Evolutionary conservation across 2,329 filamentous ascomycete genomes (phyloP).

Genomic region (Scedosporium boydii): DNA sequence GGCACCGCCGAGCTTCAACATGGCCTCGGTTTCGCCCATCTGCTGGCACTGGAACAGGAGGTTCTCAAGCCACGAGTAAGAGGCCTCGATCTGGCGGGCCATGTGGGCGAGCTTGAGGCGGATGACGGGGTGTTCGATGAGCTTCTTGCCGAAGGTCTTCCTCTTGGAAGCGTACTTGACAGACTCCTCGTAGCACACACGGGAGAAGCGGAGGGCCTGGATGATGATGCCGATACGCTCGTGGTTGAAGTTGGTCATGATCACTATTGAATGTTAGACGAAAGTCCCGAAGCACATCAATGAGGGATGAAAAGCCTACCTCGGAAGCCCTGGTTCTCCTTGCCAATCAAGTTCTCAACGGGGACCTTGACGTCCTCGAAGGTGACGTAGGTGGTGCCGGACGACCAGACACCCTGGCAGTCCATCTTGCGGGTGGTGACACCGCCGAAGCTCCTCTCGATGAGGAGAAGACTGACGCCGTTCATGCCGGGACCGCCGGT

Average conservation of each 20-base stretch:
- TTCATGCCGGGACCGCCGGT: constrained; percentile 88
- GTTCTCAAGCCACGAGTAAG: constrained; percentile 95
- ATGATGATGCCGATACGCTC: constrained; percentile 98
- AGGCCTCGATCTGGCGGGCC: constrained; percentile 94
- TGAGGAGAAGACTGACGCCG: constrained; percentile 80
- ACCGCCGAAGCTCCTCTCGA: constrained; percentile 75
- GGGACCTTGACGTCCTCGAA: constrained; percentile 99
- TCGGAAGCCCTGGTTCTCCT: constrained; percentile 96
- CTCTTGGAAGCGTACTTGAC: constrained; percentile 98
- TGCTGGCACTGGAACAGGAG: constrained; percentile 85
- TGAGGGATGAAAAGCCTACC: constrained; percentile 3
- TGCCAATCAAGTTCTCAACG: constrained; percentile 96
- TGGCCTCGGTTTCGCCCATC: constrained; percentile 92
- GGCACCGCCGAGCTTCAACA: constrained; percentile 88
- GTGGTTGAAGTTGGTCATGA: constrained; percentile 99
- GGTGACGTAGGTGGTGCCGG: constrained; percentile 92
- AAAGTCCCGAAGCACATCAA: neutral
- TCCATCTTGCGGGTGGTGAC: constrained; percentile 95
- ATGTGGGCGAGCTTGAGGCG: constrained; percentile 97
- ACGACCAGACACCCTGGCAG: constrained; percentile 94
- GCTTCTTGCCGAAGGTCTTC: constrained; percentile 88
- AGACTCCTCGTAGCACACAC: constrained; percentile 94
- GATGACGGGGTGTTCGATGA: constrained; percentile 95
- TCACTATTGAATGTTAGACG: constrained; percentile 39
- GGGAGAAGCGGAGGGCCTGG: constrained; percentile 88